Conservation (phyloP, 306 rosid species). For the Vicia faba region DNA sequence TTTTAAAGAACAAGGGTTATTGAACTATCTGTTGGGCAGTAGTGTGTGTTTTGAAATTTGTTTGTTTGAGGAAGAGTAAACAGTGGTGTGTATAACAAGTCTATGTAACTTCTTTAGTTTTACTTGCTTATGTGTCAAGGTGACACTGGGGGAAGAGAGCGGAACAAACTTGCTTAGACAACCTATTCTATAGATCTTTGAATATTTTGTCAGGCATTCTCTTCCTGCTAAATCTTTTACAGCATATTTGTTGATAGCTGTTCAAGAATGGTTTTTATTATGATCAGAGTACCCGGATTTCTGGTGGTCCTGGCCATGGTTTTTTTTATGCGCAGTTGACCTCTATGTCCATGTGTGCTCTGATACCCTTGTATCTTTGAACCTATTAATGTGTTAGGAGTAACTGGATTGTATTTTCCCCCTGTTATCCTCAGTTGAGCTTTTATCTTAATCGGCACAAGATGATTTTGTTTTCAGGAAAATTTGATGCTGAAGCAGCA, state of each 20-base stretch:
- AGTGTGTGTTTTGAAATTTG: constrained; percentile 26
- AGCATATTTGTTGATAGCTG: constrained; percentile 5
- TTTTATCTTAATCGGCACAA: constrained; percentile 8
- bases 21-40: constrained; percentile 27
- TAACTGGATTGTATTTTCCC: not conserved
- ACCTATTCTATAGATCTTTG: constrained; percentile 28
- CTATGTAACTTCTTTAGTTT: constrained; percentile 3
- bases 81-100: constrained; percentile 3
- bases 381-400: constrained; percentile 18
- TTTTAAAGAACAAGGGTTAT: constrained; percentile 14
- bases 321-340: constrained; percentile 29
- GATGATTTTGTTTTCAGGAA: constrained; percentile 55
- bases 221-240: not conserved
- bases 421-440: not conserved
- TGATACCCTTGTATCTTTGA: constrained; percentile 3
- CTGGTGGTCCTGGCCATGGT: constrained; percentile 14
- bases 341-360: not conserved
- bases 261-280: constrained; percentile 13
- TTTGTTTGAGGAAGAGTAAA: constrained; percentile 7
- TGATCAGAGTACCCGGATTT: constrained; percentile 1
- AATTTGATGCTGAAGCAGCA: constrained; percentile 80
- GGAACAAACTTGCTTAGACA: not conserved
- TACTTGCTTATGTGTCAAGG: not conserved
- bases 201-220: constrained; percentile 2
- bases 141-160: not conserved